Evolutionary conservation across 805 yeast genomes (phyloP), one percentile per base, ranked within the genome.

Genomic region (Candida multigemmis): DNA sequence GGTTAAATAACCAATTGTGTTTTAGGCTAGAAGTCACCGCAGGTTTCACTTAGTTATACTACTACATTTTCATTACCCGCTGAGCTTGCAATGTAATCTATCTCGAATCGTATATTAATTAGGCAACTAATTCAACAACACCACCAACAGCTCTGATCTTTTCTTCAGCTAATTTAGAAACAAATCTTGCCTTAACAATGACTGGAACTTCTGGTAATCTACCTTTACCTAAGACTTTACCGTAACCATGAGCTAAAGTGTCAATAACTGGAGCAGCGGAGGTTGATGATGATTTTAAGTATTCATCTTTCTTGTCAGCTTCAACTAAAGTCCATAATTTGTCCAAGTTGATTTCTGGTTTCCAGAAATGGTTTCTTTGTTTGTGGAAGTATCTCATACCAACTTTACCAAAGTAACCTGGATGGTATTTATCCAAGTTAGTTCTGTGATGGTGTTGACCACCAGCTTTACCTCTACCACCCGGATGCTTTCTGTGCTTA

Each of bases 391-490:
- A 80, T 82, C 98, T 85, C 96, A 89, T 89, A 87, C 99, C 99
- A 65, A 91, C 97, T 77, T 91, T 93, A 83, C 99, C 99, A 74
- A 91, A 91, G 89, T 91, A 91, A 86, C 99, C 99, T 60, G 98
- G 98, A 71, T 91, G 99, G 95, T 83, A 91, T 73, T 89, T 91
- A 71, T 91, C 99, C 75, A 91, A 71, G 78, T 91, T 91, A 68
- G 91, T 87, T 79, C 99, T 85, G 96, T 91, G 98, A 74, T 91
- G 99, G 72, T 89, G 97, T 74, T 76, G 89, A 85, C 99, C 99
- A 89, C 99, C 99, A 66, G 99, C 99, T 87, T 73, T 89, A 91
- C 99, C 99, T 74, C 97, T 87, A 75, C 98, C 98, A 91, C 98
- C 98, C 50, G 98, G 96, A 60, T 83, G 91, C 94, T 91, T 91